Evolutionary conservation across 2,329 filamentous ascomycete species (phyloP).

Genomic region (Trichoderma arundinaceum): DNA sequence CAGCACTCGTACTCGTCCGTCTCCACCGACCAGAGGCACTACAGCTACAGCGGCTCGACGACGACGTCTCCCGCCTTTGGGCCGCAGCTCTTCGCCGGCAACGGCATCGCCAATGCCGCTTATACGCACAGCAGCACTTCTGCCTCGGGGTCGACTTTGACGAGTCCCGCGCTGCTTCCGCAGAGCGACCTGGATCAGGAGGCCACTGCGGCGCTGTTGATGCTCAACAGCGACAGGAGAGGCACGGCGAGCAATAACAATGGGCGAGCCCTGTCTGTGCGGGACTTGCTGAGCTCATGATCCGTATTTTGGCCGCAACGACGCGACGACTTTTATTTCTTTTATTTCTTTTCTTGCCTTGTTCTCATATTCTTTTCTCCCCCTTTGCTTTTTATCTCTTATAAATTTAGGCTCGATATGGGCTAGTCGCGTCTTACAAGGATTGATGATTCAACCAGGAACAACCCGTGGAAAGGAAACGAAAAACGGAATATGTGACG

Average conservation of each 20-base stretch:
- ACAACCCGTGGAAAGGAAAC: too few species aligned
- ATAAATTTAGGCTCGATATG: too few species aligned
- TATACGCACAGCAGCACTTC: conserved; percentile 52
- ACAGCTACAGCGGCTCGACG: conserved; percentile 56
- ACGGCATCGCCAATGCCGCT: conserved; percentile 29
- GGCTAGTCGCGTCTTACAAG: too few species aligned
- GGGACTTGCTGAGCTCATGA: conserved; percentile 60
- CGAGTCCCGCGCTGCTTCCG: conserved; percentile 63
- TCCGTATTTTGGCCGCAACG: background rate
- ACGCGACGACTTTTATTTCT: background rate
- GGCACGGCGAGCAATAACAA: conserved; percentile 43
- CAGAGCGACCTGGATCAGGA: conserved; percentile 71
- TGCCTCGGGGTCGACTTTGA: conserved; percentile 58
- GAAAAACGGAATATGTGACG: too few species aligned
- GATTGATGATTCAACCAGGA: too few species aligned
- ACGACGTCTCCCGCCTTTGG: conserved; percentile 64
- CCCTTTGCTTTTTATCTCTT: background rate
- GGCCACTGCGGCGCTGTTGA: conserved; percentile 83
- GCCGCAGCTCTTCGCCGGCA: conserved; percentile 46
- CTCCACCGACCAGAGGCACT: conserved; percentile 57
- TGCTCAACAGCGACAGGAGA: conserved; percentile 82
- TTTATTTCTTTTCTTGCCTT: background rate
- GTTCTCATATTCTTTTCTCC: background rate
- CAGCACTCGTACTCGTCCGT: conserved; percentile 62
- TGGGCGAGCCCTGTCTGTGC: conserved; percentile 59